Percentiles rank a stretch among this genome's conserved stretches.
phyloP scores from a whole-genome alignment of 345 rosid species.

The Conringia planisiliqua region DNA sequence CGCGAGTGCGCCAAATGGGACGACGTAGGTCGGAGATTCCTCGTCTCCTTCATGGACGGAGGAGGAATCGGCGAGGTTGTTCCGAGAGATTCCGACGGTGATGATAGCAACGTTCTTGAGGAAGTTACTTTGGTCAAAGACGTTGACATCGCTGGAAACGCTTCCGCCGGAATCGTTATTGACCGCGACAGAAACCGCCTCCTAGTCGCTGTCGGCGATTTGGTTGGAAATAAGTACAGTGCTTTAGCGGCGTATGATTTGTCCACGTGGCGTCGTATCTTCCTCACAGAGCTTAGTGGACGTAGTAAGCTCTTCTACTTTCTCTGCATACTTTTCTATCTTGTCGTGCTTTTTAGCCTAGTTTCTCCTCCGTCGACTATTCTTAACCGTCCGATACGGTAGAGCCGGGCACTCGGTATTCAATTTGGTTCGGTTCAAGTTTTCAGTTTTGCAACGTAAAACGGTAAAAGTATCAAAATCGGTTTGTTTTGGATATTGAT shows the following conservation, averaged over 20 bases:
- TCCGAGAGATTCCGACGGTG: constrained; percentile 34
- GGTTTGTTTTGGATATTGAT: too few relatives aligned
- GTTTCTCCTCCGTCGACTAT: too few relatives aligned
- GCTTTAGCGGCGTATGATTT: constrained; percentile 74
- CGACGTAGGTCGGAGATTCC: constrained; percentile 53
- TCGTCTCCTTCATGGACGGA: constrained; percentile 72
- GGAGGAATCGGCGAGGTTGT: constrained; percentile 65
- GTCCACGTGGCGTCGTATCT: constrained; percentile 72
- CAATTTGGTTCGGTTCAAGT: too few relatives aligned
- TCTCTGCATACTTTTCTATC: neutral
- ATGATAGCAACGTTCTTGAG: constrained; percentile 19
- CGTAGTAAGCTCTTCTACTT: constrained; percentile 39
- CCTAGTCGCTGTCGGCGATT: constrained; percentile 59
- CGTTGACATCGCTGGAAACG: constrained; percentile 56
- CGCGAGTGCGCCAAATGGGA: constrained; percentile 96
- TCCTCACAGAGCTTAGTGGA: constrained; percentile 56
- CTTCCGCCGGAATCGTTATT: constrained; percentile 57
- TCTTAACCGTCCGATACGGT: too few relatives aligned
- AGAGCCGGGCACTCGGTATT: too few relatives aligned
- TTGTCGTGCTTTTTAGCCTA: neutral
- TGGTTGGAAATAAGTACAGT: constrained; percentile 49
- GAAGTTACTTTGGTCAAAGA: constrained; percentile 67
- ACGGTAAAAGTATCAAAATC: too few relatives aligned
- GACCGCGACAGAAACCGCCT: constrained; percentile 67
- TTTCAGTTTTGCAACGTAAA: too few relatives aligned